Base-by-base conservation (phyloP, 176 grass and related monocot species). In the Cenchrus americanus region DNA sequence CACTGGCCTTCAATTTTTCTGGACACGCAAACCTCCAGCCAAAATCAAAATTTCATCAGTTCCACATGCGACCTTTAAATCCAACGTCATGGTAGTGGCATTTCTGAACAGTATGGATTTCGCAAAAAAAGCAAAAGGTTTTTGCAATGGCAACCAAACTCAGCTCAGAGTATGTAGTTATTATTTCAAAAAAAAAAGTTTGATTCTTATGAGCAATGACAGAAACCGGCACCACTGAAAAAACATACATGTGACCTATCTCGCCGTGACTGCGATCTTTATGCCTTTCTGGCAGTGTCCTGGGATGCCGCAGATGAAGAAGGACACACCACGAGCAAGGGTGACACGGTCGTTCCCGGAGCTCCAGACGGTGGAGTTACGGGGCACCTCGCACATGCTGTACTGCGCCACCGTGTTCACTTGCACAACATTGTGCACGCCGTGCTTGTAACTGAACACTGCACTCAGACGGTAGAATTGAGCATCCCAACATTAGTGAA, bases 361-460 rank as follows among this genome's bases (percentile, higher is more conserved):
- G 58, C 15, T 83, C 71, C 71, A 90, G 6, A 65, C 72, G 10
- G 21, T 77, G 30, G 79, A 57, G 60, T 64, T 73, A 1, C 12
- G 19, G 5, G 43, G 54, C 2, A 21, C 17, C 52, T 63, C 48
- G 52, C 88, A 90, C 54, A 71, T 68, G 34, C 59, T 76, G 69
- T 86, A 86, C 4, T 79, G 83, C 7, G 55, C 55, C 21, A 18
- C 18, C 10, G 51, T 47, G 69, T 40, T 63, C 50, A 90, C 84
- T 46, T 57, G 50, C 17, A 86, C 73, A 47, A 90, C 84, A 47
- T 90, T 87, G 62, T 90, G 84, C 2, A 12, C 13, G 0, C n/a
- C 19, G 7, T 84, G 65, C 67, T 83, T 75, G 74, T 90, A 90
- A 30, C 66, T 86, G 66, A 91, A 87, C 54, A 84, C 89, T 91